phyloP scores from a whole-genome alignment of 1,284 basidiomycete genomes.

The Mycena citricolor region DNA sequence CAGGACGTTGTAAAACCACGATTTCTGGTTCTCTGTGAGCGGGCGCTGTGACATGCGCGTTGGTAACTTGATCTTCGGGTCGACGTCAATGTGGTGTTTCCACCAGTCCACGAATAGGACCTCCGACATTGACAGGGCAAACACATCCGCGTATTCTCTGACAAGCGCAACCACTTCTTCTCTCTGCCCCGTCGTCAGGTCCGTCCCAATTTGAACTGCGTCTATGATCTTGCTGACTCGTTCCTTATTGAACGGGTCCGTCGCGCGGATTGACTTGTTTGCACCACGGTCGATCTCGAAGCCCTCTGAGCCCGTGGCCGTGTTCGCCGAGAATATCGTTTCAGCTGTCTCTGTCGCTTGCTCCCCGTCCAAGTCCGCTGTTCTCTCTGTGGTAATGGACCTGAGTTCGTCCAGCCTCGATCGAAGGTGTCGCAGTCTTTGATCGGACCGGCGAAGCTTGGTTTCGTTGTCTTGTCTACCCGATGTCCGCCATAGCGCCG shows the following conservation, averaged over 20 bases:
- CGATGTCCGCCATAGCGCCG: too few species aligned
- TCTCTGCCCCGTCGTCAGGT: slow-evolving; percentile 8
- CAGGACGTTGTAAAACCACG: slow-evolving; percentile 30
- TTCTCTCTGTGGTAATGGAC: too few species aligned
- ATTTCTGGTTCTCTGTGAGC: slow-evolving; percentile 30
- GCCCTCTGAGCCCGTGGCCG: too few species aligned
- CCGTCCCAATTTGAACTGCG: slow-evolving; percentile 19
- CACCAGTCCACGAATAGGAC: slow-evolving; percentile 26
- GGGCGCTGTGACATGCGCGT: slow-evolving; percentile 28
- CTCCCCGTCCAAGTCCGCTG: too few species aligned
- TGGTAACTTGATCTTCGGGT: slow-evolving; percentile 21
- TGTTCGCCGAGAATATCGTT: too few species aligned
- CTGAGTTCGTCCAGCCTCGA: too few species aligned
- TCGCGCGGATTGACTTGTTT: neutral
- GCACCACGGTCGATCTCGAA: slow-evolving; percentile 2
- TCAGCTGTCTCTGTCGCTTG: too few species aligned
- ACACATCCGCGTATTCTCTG: slow-evolving; percentile 29
- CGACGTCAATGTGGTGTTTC: slow-evolving; percentile 27
- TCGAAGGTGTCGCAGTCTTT: too few species aligned
- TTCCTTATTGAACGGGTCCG: neutral
- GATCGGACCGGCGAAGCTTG: too few species aligned
- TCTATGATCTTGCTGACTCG: slow-evolving; percentile 4
- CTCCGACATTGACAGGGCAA: slow-evolving; percentile 31
- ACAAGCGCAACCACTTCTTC: slow-evolving; percentile 9
- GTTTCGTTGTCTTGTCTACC: too few species aligned